phyloP scores from a whole-genome alignment of 495 filamentous ascomycete genomes.

The Mytilinidion resinicola region DNA sequence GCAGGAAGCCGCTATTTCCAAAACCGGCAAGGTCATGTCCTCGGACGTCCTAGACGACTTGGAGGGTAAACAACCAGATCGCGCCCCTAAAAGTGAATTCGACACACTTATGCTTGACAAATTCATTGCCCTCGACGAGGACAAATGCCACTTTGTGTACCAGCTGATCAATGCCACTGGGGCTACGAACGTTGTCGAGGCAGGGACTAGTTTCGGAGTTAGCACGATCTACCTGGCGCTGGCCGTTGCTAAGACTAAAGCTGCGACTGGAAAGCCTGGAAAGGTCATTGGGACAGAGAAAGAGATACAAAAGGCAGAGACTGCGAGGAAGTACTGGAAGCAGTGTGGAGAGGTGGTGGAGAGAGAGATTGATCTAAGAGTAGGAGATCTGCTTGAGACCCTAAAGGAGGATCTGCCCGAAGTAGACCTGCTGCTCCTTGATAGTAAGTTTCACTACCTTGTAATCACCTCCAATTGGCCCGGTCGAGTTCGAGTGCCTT shows the following conservation, averaged over 20 bases:
- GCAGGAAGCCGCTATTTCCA: slow-evolving; percentile 31
- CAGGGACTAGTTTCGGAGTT: slow-evolving; percentile 54
- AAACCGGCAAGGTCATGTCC: not conserved
- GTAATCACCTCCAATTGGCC: no score
- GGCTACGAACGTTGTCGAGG: slow-evolving; percentile 49
- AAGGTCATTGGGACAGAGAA: slow-evolving; percentile 52
- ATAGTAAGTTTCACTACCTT: slow-evolving; percentile 40
- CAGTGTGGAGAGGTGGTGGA: slow-evolving; percentile 41
- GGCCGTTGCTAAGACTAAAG: slow-evolving; percentile 42
- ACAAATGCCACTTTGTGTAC: slow-evolving; percentile 49
- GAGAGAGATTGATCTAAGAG: slow-evolving; percentile 45
- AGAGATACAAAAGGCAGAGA: slow-evolving; percentile 42
- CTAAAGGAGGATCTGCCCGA: slow-evolving; percentile 37
- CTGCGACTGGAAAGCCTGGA: slow-evolving; percentile 24
- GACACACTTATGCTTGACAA: slow-evolving; percentile 44
- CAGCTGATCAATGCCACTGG: slow-evolving; percentile 38
- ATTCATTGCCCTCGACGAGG: slow-evolving; percentile 48
- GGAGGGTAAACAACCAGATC: no score
- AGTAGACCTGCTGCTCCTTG: slow-evolving; percentile 49
- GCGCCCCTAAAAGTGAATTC: not conserved
- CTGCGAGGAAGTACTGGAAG: slow-evolving; percentile 45
- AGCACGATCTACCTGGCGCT: slow-evolving; percentile 56
- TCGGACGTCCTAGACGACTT: no score
- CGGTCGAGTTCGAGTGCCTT: no score
- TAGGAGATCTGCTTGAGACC: slow-evolving; percentile 50